phyloP scores from a whole-genome alignment of 1,284 basidiomycete genomes.

The Ceratobasidium sp. region DNA sequence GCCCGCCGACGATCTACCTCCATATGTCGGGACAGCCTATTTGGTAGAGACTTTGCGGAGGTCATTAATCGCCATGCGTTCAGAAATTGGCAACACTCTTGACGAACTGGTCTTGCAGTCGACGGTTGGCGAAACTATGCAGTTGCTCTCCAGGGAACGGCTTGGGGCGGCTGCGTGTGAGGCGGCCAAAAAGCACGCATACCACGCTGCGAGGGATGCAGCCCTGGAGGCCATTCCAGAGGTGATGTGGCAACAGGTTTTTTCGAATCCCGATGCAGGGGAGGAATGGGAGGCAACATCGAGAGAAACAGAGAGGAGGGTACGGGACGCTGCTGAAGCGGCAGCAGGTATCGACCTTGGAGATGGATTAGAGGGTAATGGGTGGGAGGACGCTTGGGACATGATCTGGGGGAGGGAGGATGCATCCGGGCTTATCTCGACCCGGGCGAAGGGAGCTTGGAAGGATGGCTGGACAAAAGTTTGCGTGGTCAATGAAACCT shows the following conservation, averaged over 20 bases:
- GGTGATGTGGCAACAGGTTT: constrained; percentile 7
- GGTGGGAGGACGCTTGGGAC: constrained; percentile 13
- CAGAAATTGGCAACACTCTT: background rate
- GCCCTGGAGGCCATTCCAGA: constrained; percentile 5
- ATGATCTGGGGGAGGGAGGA: background rate
- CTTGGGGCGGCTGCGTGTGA: background rate
- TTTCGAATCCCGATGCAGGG: background rate
- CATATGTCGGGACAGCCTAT: background rate
- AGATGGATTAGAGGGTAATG: background rate
- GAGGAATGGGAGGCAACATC: constrained; percentile 14
- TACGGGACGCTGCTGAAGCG: constrained; percentile 1
- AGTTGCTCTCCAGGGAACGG: background rate
- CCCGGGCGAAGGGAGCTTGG: constrained; percentile 6
- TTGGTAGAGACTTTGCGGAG: background rate
- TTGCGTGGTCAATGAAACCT: background rate
- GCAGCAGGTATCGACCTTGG: background rate
- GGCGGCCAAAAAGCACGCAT: constrained; percentile 9
- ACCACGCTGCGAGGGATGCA: constrained; percentile 21
- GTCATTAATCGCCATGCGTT: background rate
- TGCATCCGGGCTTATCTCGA: background rate
- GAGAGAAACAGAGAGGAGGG: background rate
- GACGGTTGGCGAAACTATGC: background rate
- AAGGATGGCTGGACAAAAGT: constrained; percentile 15
- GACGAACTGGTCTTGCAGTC: constrained; percentile 1
- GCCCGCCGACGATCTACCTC: background rate